phyloP scores from a whole-genome alignment of 2,329 filamentous ascomycete species.

The Cercospora berteroae region DNA sequence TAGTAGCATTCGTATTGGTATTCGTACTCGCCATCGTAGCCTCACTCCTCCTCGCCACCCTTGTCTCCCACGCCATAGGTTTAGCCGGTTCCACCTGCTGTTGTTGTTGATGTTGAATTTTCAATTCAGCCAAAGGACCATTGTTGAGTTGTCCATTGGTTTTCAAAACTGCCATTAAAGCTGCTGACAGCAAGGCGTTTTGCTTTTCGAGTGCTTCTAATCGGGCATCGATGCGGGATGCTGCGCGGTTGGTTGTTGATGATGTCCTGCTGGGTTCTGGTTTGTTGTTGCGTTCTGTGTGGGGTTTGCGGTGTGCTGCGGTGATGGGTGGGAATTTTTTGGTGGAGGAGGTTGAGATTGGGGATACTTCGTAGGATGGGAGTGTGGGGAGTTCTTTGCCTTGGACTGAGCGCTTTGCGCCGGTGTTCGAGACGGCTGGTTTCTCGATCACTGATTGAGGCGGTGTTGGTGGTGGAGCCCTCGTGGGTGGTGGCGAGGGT shows the following conservation, averaged over 20 bases:
- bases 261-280: slow-evolving; percentile 3
- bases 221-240: slow-evolving; percentile 34
- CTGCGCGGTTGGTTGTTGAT: slow-evolving; percentile 14
- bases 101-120: slow-evolving; percentile 14
- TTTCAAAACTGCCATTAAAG: slow-evolving; percentile 42
- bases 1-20: slow-evolving; percentile 21
- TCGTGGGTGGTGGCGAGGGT: slow-evolving; percentile 37
- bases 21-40: slow-evolving; percentile 28
- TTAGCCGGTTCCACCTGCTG: slow-evolving; percentile 4
- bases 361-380: slow-evolving; percentile 28
- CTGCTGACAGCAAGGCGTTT: slow-evolving; percentile 42
- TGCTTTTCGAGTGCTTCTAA: slow-evolving; percentile 42
- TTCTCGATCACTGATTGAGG: slow-evolving; percentile 34
- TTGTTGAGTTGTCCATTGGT: slow-evolving; percentile 40
- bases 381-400: slow-evolving; percentile 28
- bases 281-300: slow-evolving; percentile 12
- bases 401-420: slow-evolving; percentile 18
- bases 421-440: slow-evolving; percentile 9
- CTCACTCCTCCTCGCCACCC: slow-evolving; percentile 32
- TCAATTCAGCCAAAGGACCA: slow-evolving; percentile 22
- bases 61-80: slow-evolving; percentile 34
- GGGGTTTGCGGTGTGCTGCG: slow-evolving; percentile 21
- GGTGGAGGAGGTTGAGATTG: slow-evolving; percentile 20
- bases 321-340: slow-evolving; percentile 27
- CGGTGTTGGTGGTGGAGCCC: slow-evolving; percentile 37